Conservation (phyloP, 306 rosid genomes). For the Dalbergia cultrata region DNA sequence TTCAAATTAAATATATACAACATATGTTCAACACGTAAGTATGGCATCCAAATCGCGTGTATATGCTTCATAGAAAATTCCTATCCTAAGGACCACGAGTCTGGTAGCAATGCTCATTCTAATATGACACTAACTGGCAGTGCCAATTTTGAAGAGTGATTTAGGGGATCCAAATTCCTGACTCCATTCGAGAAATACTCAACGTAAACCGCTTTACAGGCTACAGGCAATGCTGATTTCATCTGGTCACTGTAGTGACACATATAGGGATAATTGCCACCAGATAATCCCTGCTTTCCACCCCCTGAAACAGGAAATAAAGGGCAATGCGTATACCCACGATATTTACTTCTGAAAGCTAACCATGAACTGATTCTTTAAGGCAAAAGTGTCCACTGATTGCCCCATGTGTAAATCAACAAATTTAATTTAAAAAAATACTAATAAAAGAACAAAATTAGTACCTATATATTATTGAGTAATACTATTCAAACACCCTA, state of each 20-base stretch:
- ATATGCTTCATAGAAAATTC: neutral
- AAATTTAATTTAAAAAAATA: too few relatives aligned
- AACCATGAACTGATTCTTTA: neutral
- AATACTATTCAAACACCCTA: too few relatives aligned
- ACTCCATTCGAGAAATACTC: neutral
- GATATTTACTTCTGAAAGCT: neutral
- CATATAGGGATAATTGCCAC: conserved; percentile 13
- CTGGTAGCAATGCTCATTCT: neutral
- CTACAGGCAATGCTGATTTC: neutral
- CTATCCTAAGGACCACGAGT: neutral
- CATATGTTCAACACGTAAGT: too few relatives aligned
- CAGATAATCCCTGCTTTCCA: neutral
- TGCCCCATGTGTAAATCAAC: too few relatives aligned
- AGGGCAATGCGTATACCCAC: neutral
- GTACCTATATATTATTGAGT: conserved; percentile 32
- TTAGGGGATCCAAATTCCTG: neutral
- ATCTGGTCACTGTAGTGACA: neutral
- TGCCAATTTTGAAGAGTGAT: neutral
- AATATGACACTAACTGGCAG: neutral
- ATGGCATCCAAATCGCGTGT: too few relatives aligned
- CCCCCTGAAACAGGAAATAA: neutral
- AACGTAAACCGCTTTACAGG: neutral
- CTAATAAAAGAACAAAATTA: too few relatives aligned
- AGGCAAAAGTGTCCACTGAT: too few relatives aligned
- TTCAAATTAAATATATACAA: too few relatives aligned